These are phyloP conservation scores for Penicillium sp. DNA, from an alignment of 2,329 filamentous ascomycete species.

Conservation along the genomic window DNA sequence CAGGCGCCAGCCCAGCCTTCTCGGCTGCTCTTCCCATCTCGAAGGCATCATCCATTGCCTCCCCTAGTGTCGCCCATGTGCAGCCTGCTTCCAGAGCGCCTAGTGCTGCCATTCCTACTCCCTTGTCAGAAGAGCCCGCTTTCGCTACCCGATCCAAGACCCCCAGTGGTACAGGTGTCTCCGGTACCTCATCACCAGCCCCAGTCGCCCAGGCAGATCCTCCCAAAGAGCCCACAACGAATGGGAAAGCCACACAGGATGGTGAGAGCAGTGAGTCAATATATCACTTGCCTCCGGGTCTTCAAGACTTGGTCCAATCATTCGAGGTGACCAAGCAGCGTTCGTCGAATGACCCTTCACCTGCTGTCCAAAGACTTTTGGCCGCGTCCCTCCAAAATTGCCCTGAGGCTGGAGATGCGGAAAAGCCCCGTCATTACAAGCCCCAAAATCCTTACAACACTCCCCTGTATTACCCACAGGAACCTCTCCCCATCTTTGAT, in stretches of 20 bases:
- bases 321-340: conserved; percentile 81
- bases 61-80: conserved; percentile 52
- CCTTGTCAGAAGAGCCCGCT: conserved; percentile 39
- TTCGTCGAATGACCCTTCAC: conserved; percentile 59
- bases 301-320: conserved; percentile 87
- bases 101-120: conserved; percentile 33
- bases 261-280: conserved; percentile 73
- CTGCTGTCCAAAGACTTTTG: conserved; percentile 72
- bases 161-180: conserved; percentile 39
- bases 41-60: conserved; percentile 59
- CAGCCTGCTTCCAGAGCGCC: conserved; percentile 48
- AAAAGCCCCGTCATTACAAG: conserved; percentile 79
- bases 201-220: conserved; percentile 49
- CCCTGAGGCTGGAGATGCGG: conserved; percentile 75
- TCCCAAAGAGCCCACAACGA: conserved; percentile 47
- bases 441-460: conserved; percentile 79
- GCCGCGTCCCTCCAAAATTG: conserved; percentile 70
- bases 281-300: conserved; percentile 84
- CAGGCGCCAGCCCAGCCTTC: conserved; percentile 59
- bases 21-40: conserved; percentile 50
- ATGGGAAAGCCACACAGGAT: conserved; percentile 52
- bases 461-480: conserved; percentile 83
- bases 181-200: conserved; percentile 46
- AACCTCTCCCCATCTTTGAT: conserved; percentile 87
- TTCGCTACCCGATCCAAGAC: conserved; percentile 49